phyloP scores from a whole-genome alignment of 306 rosid genomes.

The Cicer yamashitae region DNA sequence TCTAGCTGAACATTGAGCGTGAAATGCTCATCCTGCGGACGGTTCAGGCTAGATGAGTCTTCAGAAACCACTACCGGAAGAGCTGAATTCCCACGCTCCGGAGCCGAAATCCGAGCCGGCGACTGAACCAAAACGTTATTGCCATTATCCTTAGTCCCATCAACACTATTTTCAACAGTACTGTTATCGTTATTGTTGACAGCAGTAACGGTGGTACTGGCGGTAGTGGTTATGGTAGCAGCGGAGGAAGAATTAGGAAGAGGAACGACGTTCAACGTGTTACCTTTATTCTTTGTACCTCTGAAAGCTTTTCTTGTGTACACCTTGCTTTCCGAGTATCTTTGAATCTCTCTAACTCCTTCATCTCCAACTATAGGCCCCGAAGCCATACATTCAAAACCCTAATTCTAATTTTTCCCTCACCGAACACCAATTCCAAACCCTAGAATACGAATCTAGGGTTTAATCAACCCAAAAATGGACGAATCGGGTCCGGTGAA shows the following conservation, averaged over 20 bases:
- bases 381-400: conserved; percentile 95
- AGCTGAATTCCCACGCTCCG: conserved; percentile 49
- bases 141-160: conserved; percentile 30
- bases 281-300: conserved; percentile 60
- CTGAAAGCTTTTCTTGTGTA: conserved; percentile 74
- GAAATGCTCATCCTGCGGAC: conserved; percentile 45
- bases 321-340: conserved; percentile 67
- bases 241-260: conserved; percentile 11
- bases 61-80: conserved; percentile 51
- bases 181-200: conserved; percentile 8
- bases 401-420: conserved; percentile 49
- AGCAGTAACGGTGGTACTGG: conserved; percentile 6
- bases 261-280: conserved; percentile 1
- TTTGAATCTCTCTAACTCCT: conserved; percentile 66
- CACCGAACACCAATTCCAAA: conserved; percentile 28
- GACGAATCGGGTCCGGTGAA: conserved; percentile 3
- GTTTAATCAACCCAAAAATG: conserved; percentile 12
- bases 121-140: conserved; percentile 37
- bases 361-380: conserved; percentile 70
- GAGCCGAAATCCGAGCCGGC: not conserved
- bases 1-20: conserved; percentile 5
- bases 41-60: conserved; percentile 55
- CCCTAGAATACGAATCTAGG: conserved; percentile 46
- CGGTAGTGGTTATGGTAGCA: not conserved
- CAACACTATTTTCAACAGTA: conserved; percentile 18